Conservation (phyloP, 2,329 filamentous ascomycete species). For the Massarina eburnea region DNA sequence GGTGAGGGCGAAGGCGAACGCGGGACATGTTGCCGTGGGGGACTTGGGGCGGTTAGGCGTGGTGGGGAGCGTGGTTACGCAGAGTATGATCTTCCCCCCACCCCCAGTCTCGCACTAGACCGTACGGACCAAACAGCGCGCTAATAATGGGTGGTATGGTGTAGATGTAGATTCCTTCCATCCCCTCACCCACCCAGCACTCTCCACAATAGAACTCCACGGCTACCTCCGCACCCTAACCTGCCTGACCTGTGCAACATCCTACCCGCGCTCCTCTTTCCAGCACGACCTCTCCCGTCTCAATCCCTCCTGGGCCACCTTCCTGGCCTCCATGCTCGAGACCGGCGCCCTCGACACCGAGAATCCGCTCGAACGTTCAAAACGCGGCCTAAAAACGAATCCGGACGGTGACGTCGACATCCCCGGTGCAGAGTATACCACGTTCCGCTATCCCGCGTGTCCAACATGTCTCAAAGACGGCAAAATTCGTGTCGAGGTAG, state of each 20-base stretch:
- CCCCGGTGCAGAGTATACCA: constrained; percentile 81
- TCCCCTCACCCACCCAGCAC: constrained; percentile 68
- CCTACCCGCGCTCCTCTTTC: constrained; percentile 71
- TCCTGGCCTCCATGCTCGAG: constrained; percentile 70
- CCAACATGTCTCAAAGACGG: constrained; percentile 64
- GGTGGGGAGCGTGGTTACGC: constrained; percentile 78
- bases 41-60: constrained; percentile 72
- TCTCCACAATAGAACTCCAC: constrained; percentile 83
- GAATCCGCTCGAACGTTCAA: constrained; percentile 68
- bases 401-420: constrained; percentile 94
- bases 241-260: constrained; percentile 75
- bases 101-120: too few species aligned
- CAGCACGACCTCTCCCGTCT: constrained; percentile 74
- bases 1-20: constrained; percentile 76
- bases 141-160: too few species aligned
- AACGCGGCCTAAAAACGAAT: constrained; percentile 76
- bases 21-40: constrained; percentile 74
- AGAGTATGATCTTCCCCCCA: constrained; percentile 55
- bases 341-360: constrained; percentile 78
- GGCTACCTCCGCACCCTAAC: constrained; percentile 82
- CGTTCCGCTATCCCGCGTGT: constrained; percentile 89
- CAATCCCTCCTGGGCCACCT: constrained; percentile 83
- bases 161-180: constrained; percentile 97
- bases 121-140: too few species aligned
- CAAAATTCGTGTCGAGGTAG: constrained; percentile 62